Evolutionary conservation across 352 stramenopile genomes (phyloP), one percentile per base, ranked within the genome.

Genomic region (Globisporangium barbulae): DNA sequence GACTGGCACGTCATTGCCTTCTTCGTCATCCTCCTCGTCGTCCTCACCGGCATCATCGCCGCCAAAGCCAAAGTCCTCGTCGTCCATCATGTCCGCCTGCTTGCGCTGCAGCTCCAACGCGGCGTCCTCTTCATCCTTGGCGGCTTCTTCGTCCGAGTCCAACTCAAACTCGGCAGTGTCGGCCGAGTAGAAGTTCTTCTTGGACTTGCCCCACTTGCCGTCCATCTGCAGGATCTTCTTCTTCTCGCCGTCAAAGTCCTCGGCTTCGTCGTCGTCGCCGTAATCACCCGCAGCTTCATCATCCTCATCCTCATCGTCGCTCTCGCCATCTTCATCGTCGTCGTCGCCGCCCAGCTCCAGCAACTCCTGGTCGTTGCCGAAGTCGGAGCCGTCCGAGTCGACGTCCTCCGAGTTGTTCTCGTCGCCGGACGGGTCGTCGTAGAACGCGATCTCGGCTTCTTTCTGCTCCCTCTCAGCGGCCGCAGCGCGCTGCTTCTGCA

Each of bases 111-210:
- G 59, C 62, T 96, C 87, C 5, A 96, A 61, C 45, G 87, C 87
- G 15, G 85, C 87, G 55, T 89, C 82, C 54, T 96, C 87, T 74
- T 96, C 87, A 45, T 96, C 87, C 50, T 90, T 86, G 2, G 83
- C 85, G 17, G 75, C 73, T 49, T 93, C 87, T 53, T 93, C 83
- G 64, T 93, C 86, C 28, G 76, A 90, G 39, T 92, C 83, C 8
- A 92, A 53, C 55, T 95, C 86, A 50, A 85, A 93, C 66, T 93
- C 84, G 28, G 80, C 85, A 39, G 84, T 93, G 55, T 96, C 87
- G 2, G 87, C 85, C 21, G 85, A 94, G 73, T 96, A 96, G 48
- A 90, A 96, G 22, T 76, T 91, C 64, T 91, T 91, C 64, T 89
- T 89, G n/a, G 78, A 88, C 65, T 89, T 91, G 67, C 87, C 87